Conservation (phyloP, 2,329 filamentous ascomycete genomes). For the Cladophialophora bantiana region DNA sequence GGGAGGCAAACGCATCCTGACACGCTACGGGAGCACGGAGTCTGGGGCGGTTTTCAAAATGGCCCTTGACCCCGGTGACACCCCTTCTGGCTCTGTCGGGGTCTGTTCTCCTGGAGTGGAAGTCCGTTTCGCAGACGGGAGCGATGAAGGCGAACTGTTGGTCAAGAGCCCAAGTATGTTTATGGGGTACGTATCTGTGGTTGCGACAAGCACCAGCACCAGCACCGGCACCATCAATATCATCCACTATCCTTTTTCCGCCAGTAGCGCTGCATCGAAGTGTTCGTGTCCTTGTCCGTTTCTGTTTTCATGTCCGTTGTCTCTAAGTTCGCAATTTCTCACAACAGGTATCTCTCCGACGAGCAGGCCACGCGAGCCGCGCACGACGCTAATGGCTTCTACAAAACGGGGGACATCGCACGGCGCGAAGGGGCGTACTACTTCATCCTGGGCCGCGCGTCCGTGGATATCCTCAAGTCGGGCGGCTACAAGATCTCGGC, state of each 20-base stretch:
- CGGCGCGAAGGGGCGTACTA: slow-evolving; percentile 44
- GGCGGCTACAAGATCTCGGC: slow-evolving; percentile 58
- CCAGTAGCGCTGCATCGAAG: too few relatives aligned
- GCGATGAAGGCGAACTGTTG: slow-evolving; percentile 56
- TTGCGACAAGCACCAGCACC: too few relatives aligned
- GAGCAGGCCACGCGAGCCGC: slow-evolving; percentile 40
- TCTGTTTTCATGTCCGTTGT: not conserved
- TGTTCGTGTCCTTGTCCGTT: too few relatives aligned
- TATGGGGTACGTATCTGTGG: slow-evolving; percentile 27
- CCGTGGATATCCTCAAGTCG: slow-evolving; percentile 58
- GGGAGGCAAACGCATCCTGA: slow-evolving; percentile 48
- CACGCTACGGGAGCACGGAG: slow-evolving; percentile 54
- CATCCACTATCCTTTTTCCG: too few relatives aligned
- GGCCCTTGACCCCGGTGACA: slow-evolving; percentile 37
- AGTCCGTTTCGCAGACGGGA: slow-evolving; percentile 50
- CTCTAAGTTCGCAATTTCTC: too few relatives aligned
- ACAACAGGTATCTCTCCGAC: slow-evolving; percentile 36
- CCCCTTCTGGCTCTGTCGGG: slow-evolving; percentile 40
- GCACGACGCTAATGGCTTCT: slow-evolving; percentile 44
- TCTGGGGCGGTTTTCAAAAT: slow-evolving; percentile 51
- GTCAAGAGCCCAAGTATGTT: slow-evolving; percentile 50
- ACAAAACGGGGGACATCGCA: slow-evolving; percentile 48
- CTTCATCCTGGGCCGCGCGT: slow-evolving; percentile 55
- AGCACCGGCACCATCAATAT: too few relatives aligned
- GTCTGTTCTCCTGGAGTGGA: slow-evolving; percentile 48